These are phyloP conservation scores for Phytophthora hybrid DNA, from an alignment of 352 stramenopile species.

Conservation along the genomic window DNA sequence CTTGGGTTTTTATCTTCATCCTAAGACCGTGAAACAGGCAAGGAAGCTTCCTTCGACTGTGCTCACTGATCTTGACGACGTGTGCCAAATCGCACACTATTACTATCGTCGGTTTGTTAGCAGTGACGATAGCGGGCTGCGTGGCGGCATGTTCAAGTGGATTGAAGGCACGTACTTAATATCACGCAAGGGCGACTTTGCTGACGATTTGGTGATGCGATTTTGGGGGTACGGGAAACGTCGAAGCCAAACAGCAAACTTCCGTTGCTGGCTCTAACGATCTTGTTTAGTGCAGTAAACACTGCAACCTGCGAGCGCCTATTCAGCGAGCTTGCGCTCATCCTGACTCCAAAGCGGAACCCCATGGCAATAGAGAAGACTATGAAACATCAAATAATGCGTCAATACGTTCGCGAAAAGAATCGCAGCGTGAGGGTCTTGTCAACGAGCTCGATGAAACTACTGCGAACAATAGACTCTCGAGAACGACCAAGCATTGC, in stretches of 20 bases:
- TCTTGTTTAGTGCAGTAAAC: not conserved
- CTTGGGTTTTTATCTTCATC: conserved; percentile 11
- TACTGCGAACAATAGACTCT: conserved; percentile 7
- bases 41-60: not conserved
- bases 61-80: not conserved
- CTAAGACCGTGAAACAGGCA: not conserved
- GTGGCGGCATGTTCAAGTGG: not conserved
- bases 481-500: not conserved
- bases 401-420: conserved; percentile 1
- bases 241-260: not conserved
- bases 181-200: not conserved
- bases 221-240: not conserved
- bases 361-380: not conserved
- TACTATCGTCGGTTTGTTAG: not conserved
- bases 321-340: not conserved
- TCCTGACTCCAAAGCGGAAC: not conserved
- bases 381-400: not conserved
- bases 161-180: not conserved
- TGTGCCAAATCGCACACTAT: not conserved
- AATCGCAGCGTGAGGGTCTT: conserved; percentile 6
- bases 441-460: conserved; percentile 9
- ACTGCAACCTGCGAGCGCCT: not conserved
- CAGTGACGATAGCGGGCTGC: not conserved
- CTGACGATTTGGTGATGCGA: not conserved
- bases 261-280: not conserved